Evolutionary conservation across 257 asterid genomes (phyloP), one percentile per base, ranked within the genome.

Genomic region (Echites panduratus): DNA sequence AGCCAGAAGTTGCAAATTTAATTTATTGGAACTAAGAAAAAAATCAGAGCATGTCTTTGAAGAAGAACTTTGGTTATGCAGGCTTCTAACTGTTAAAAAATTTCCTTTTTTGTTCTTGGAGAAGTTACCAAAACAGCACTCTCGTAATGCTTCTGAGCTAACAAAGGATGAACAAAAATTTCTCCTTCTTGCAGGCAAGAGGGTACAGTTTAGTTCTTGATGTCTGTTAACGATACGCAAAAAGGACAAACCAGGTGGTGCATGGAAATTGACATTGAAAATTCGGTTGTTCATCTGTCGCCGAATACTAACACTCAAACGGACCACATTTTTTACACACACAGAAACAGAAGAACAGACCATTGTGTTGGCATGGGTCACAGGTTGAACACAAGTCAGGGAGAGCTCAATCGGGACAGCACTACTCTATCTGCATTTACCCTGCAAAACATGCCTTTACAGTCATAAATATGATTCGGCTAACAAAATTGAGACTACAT

Each of bases 231-330:
- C 77, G 75, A 77, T 56, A 66, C 48, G 79, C 70, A 73, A 81
- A 82, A 68, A 61, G 76, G 77, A 73, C 13, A 74, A 81, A 73
- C 63, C 56, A 44, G 82, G 52, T 26, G 89, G 80, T 27, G 85
- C 75, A 72, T 68, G 87, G 59, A 73, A 77, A 66, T 75, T 50
- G 35, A 84, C 79, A 81, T 79, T 70, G 75, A 72, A 83, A 69
- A 78, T 78, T 68, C 83, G 85, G 78, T 73, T 80, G 79, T 73
- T 73, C 84, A 75, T 82, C 78, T 70, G 87, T 73, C 82, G 83
- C 35, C 48, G 85, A 41, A 70, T 65, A 68, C 76, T 71, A 64
- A 89, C 77, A 53, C 80, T 75, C 38, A 83, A 73, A 75, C 80
- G 70, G 62, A 80, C 75, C 71, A 82, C 81, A 7, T 70, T 84